Base-by-base conservation (phyloP, 2,329 filamentous ascomycete genomes). In the Fusarium brachygibbosum region DNA sequence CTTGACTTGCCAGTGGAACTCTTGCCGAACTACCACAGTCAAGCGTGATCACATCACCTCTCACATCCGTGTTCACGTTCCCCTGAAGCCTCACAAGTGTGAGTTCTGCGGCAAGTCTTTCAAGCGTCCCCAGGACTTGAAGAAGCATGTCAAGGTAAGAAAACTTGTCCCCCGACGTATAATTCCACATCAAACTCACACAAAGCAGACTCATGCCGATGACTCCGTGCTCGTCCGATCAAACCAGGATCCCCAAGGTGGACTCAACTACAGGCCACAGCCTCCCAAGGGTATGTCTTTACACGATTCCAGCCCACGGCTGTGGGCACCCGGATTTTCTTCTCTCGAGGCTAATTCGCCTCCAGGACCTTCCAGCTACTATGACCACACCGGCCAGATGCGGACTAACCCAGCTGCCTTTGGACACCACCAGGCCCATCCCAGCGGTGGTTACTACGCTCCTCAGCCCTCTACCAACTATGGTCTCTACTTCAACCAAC, bases 21-120 rank as follows among this genome's bases (percentile, higher is more conserved):
- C 91, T 70, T 99, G 96, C 84, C 90, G 94, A 69, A 98, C 95
- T 23, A 98, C 94, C 48, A 98, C 95, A 3, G 95, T 98, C 79
- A 98, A 99, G 87, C 93, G 96, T 76, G 96, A 98, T 77, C 96
- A 99, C 83, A 99, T 99, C 82, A 99, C 96, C 51, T 98, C 96
- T 51, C 96, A 99, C 82, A 98, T 99, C 75, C 93, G 96, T 70
- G 96, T 98, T 55, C 96, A 99, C 80, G 95, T 99, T n/a, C 96
- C 96, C 1, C 85, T 99, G 66, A 99, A 99, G 87, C 96, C 96
- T 72, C 96, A 99, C 85, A 98, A 98, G 83, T 99, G 96, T 81
- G 94, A 98, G 79, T 97, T 98, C 82, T 99, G 96, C 78, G 93
- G 93, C 78, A 99, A 99, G 85, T 94, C 94, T 2, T 99, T 99